These are phyloP conservation scores for Boletus albobrunnescens DNA, from an alignment of 1,284 basidiomycete genomes.

Conservation along the genomic window DNA sequence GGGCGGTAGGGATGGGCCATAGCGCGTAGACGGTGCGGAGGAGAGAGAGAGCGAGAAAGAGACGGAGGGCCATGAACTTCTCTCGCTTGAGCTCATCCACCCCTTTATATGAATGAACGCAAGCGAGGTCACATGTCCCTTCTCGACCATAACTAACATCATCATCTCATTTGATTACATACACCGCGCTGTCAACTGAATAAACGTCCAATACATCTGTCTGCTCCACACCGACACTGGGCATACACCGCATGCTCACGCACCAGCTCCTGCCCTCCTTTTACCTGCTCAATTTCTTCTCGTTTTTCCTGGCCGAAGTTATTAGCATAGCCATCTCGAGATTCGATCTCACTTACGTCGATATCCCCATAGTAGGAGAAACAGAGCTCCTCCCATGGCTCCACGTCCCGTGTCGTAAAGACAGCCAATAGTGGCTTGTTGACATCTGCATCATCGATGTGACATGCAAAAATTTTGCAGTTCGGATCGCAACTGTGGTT, in stretches of 20 bases:
- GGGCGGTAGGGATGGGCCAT: conserved; percentile 61
- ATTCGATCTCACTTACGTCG: conserved; percentile 30
- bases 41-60: conserved; percentile 12
- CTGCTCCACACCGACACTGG: conserved; percentile 50
- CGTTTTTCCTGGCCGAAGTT: conserved; percentile 19
- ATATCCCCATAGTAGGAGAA: conserved; percentile 72
- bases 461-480: conserved; percentile 64
- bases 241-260: conserved; percentile 43
- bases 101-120: neutral
- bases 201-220: conserved; percentile 41
- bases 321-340: neutral
- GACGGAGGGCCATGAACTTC: conserved; percentile 13
- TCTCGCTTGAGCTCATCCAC: too few species aligned
- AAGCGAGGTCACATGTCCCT: conserved; percentile 4
- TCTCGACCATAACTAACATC: too few species aligned
- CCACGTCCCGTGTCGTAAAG: conserved; percentile 66
- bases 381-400: conserved; percentile 69
- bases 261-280: conserved; percentile 6
- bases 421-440: conserved; percentile 62
- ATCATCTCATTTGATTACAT: neutral
- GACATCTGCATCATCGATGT: conserved; percentile 62
- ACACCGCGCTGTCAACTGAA: conserved; percentile 8
- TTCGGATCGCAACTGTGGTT: conserved; percentile 92
- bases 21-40: conserved; percentile 14
- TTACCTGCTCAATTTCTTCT: conserved; percentile 12